Conservation (phyloP, 805 yeast genomes). For the Wickerhamiella parazyma region DNA sequence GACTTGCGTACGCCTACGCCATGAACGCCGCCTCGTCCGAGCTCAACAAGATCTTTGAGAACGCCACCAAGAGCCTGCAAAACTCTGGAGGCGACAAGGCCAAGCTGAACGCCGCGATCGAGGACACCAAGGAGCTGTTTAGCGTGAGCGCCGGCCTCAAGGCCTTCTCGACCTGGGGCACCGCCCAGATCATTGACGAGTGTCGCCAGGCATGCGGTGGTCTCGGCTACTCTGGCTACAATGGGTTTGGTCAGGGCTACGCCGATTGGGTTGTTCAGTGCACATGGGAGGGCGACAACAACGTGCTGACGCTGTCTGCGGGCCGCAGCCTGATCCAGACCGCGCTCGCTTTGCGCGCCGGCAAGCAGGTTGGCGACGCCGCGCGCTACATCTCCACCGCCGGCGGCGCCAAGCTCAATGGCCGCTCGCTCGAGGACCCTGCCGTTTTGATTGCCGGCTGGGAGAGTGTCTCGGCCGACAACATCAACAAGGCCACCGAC, state of each 20-base stretch:
- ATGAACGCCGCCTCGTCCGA: slow-evolving; percentile 58
- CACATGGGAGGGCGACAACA: slow-evolving; percentile 98
- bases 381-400: slow-evolving; percentile 17
- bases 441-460: slow-evolving; percentile 25
- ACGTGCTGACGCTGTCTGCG: slow-evolving; percentile 65
- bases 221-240: slow-evolving; percentile 87
- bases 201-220: slow-evolving; percentile 93
- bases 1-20: slow-evolving; percentile 64
- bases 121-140: slow-evolving; percentile 61
- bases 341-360: slow-evolving; percentile 30
- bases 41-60: slow-evolving; percentile 39
- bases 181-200: slow-evolving; percentile 70
- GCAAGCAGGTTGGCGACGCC: slow-evolving; percentile 35
- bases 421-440: slow-evolving; percentile 21
- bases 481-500: slow-evolving; percentile 26
- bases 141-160: slow-evolving; percentile 78
- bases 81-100: slow-evolving; percentile 33
- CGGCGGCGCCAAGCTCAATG: slow-evolving; percentile 13
- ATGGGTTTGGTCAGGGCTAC: slow-evolving; percentile 79
- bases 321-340: slow-evolving; percentile 63
- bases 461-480: slow-evolving; percentile 26
- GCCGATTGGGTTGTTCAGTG: slow-evolving; percentile 96
- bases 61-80: slow-evolving; percentile 30
- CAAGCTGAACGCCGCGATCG: slow-evolving; percentile 36
- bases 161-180: slow-evolving; percentile 80